Base-by-base conservation (phyloP, 75 land plant species). In the Isoetes taiwanensis region DNA sequence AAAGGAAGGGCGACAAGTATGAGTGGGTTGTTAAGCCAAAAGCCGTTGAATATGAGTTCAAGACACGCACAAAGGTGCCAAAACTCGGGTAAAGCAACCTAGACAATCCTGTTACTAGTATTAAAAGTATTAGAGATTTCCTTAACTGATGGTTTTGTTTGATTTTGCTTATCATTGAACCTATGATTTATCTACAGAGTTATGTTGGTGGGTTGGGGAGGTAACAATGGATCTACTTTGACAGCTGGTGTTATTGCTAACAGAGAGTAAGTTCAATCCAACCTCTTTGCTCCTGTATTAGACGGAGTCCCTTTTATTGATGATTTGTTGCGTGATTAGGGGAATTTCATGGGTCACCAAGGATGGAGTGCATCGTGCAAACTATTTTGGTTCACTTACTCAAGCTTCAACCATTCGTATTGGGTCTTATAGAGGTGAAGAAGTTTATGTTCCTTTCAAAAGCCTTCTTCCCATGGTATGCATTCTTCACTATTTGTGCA, bases 201-300 rank as follows among this genome's bases (percentile, higher is more conserved):
- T 41, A 59, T 66, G 97, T 85, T 91, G 12, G 95, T 87, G 39
- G 97, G 97, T 28, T 91, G 97, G 97, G 97, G 97, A 2, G 97
- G 97, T 11, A 91, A 87, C 75, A 91, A 91, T 38, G 97, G 97
- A 3, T 78, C 89, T 9, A 87, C 95, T 10, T 80, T 91, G 28
- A 91, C 97, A 0, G 95, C 80, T n/a, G 97, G 85, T 26, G 76
- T 91, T 12, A 88, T 91, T 20, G 95, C 97, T 1, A 88, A 88
- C 56, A 64, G 89, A 62, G 88, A 84, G 88, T 88, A 43, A 69
- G 72, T 24, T 25, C 25, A 2, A 2, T 59, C 28, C 12, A 9
- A n/a, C 10, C 21, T 56, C 30, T 20, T 28, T 25, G 14, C 8
- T 26, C 10, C 17, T 19, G 19, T 8, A 48, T 12, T 11, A 48